Percentiles rank a stretch among this genome's conserved stretches.
These are phyloP conservation scores for Candida maris DNA, from an alignment of 805 yeast genomes.

Conservation along the genomic window DNA sequence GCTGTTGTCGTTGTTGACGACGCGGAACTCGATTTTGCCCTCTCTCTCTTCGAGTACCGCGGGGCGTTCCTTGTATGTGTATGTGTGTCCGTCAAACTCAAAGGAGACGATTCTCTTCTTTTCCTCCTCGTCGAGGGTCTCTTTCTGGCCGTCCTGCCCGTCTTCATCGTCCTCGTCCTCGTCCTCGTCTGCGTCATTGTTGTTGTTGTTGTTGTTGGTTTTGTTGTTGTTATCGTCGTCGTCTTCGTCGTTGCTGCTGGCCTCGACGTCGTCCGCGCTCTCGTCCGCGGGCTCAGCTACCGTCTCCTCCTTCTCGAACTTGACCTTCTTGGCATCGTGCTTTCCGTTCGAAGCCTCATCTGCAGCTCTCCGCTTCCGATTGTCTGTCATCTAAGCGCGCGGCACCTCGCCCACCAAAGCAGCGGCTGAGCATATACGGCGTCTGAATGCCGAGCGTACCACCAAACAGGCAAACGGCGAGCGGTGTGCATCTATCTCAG, in stretches of 20 bases:
- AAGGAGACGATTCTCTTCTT: slow-evolving; percentile 44
- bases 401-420: too few species aligned
- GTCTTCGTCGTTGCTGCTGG: slow-evolving; percentile 3
- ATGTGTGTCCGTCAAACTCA: slow-evolving; percentile 71
- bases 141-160: slow-evolving; percentile 24
- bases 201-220: slow-evolving; percentile 6
- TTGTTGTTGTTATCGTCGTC: slow-evolving; percentile 15
- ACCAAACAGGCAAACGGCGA: too few species aligned
- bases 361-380: slow-evolving; percentile 7
- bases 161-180: slow-evolving; percentile 26
- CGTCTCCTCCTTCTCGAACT: slow-evolving; percentile 24
- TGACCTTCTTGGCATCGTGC: slow-evolving; percentile 4
- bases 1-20: slow-evolving; percentile 91
- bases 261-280: slow-evolving; percentile 8
- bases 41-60: slow-evolving; percentile 92
- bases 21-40: slow-evolving; percentile 91
- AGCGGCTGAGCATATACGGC: too few species aligned
- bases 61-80: slow-evolving; percentile 86
- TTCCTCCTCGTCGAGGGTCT: slow-evolving; percentile 36
- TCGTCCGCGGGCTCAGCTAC: slow-evolving; percentile 18
- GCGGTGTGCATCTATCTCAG: too few species aligned
- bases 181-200: slow-evolving; percentile 20
- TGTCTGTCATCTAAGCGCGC: slow-evolving; percentile 9
- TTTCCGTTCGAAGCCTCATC: slow-evolving; percentile 1
- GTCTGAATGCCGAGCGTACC: too few species aligned